phyloP scores from a whole-genome alignment of 2,329 filamentous ascomycete genomes.

The Phaeosphaeria sp. region DNA sequence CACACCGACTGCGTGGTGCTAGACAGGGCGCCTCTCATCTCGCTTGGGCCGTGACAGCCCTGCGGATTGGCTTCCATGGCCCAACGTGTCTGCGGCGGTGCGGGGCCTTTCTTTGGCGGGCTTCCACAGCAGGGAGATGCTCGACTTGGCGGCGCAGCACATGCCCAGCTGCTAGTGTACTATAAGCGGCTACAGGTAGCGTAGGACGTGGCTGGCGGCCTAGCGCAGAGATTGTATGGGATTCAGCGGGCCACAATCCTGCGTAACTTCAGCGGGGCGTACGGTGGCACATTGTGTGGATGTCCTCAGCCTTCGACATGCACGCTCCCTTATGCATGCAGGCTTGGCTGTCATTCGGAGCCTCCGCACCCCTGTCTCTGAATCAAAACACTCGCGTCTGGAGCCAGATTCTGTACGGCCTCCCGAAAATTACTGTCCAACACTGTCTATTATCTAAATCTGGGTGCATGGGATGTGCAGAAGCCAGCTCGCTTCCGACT shows the following conservation, averaged over 20 bases:
- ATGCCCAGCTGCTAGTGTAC: background rate
- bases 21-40: constrained; percentile 24
- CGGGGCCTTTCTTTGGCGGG: constrained; percentile 7
- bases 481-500: constrained; percentile 14
- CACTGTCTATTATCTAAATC: constrained; percentile 28
- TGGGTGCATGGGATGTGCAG: constrained; percentile 10
- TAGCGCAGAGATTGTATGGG: background rate
- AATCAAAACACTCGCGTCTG: constrained; percentile 12
- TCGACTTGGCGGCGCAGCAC: constrained; percentile 14
- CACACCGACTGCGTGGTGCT: constrained; percentile 21
- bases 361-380: constrained; percentile 11
- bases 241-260: constrained; percentile 21
- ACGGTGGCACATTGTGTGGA: constrained; percentile 9
- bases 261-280: constrained; percentile 10
- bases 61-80: constrained; percentile 10
- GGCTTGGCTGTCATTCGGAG: constrained; percentile 22
- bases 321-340: constrained; percentile 5
- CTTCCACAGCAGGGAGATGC: constrained; percentile 2
- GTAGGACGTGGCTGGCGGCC: background rate
- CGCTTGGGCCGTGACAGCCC: constrained; percentile 17
- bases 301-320: background rate
- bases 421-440: constrained; percentile 18
- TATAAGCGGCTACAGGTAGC: constrained; percentile 4
- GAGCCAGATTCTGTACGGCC: constrained; percentile 12
- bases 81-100: constrained; percentile 17